Evolutionary conservation across 83 land plant species (phyloP).

Genomic region (Isoetes engelmannii): DNA sequence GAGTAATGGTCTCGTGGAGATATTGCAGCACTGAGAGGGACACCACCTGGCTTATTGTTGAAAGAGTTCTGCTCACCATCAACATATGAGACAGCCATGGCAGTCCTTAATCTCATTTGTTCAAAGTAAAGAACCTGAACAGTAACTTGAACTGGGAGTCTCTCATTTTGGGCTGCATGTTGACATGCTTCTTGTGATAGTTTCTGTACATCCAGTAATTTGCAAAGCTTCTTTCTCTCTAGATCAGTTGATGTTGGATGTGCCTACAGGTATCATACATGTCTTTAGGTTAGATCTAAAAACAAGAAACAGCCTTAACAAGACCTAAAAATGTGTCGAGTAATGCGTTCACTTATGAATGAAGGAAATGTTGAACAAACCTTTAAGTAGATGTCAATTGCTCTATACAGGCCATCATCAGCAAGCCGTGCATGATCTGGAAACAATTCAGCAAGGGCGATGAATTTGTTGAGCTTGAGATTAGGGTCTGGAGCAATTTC

Average conservation of each 20-base stretch:
- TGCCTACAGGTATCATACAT: slow-evolving; percentile 38
- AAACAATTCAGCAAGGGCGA: slow-evolving; percentile 55
- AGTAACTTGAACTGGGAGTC: slow-evolving; percentile 67
- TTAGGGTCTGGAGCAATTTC: slow-evolving; percentile 86
- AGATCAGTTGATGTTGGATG: slow-evolving; percentile 62
- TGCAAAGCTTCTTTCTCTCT: slow-evolving; percentile 65
- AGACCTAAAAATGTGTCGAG: background rate
- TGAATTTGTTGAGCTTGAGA: slow-evolving; percentile 62
- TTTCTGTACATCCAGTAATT: slow-evolving; percentile 64
- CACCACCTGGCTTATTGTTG: slow-evolving; percentile 43
- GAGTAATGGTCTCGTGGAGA: slow-evolving; percentile 68
- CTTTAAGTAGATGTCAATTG: slow-evolving; percentile 82
- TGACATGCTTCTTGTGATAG: slow-evolving; percentile 78
- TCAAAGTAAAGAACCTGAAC: slow-evolving; percentile 85
- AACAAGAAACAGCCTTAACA: slow-evolving; percentile 1
- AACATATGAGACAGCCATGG: slow-evolving; percentile 40
- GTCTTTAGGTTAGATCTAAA: background rate
- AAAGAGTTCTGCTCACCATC: slow-evolving; percentile 33
- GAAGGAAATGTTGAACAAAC: slow-evolving; percentile 17
- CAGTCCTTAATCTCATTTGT: slow-evolving; percentile 66
- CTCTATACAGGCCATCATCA: slow-evolving; percentile 80
- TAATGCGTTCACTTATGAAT: background rate
- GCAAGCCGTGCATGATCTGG: slow-evolving; percentile 59
- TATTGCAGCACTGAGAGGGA: slow-evolving; percentile 37
- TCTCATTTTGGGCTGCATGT: slow-evolving; percentile 83